A percentile compares a stretch with the other conserved stretches of the same genome.
phyloP scores from a whole-genome alignment of 495 filamentous ascomycete species.

The Hypoxylon cercidicola region DNA sequence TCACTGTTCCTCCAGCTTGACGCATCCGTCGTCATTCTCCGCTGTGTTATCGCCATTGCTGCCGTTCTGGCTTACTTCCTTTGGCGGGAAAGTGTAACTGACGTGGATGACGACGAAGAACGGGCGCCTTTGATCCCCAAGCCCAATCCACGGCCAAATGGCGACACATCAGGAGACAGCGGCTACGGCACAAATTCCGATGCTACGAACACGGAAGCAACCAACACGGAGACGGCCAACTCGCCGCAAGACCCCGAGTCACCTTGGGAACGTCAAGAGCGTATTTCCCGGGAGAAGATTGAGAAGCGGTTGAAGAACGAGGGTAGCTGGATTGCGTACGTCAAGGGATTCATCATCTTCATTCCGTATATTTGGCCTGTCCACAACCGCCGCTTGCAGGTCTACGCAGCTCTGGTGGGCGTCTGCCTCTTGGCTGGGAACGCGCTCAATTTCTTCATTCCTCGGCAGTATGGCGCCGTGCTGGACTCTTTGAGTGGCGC shows the following conservation, averaged over 20 bases:
- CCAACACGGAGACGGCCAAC: slow-evolving; percentile 47
- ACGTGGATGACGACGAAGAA: slow-evolving; percentile 59
- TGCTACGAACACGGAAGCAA: slow-evolving; percentile 44
- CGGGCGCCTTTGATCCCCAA: slow-evolving; percentile 60
- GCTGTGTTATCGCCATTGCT: slow-evolving; percentile 47
- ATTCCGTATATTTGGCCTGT: slow-evolving; percentile 74
- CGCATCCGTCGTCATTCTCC: slow-evolving; percentile 43
- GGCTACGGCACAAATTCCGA: slow-evolving; percentile 61
- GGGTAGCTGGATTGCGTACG: slow-evolving; percentile 72
- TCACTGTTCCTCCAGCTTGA: slow-evolving; percentile 48
- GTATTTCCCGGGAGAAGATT: slow-evolving; percentile 62
- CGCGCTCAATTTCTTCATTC: slow-evolving; percentile 70
- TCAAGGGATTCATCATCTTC: slow-evolving; percentile 70
- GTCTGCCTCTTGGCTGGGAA: slow-evolving; percentile 70
- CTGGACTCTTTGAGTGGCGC: slow-evolving; percentile 62
- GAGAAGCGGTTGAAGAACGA: slow-evolving; percentile 67
- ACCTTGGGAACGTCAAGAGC: slow-evolving; percentile 60
- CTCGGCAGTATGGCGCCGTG: slow-evolving; percentile 72
- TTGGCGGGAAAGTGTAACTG: slow-evolving; percentile 43
- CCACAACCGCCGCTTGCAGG: slow-evolving; percentile 63
- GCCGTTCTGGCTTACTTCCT: slow-evolving; percentile 49
- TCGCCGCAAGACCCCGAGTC: slow-evolving; percentile 56
- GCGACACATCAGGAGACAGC: slow-evolving; percentile 45
- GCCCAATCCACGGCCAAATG: slow-evolving; percentile 37
- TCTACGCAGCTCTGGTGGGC: slow-evolving; percentile 65